Conservation (phyloP, 257 asterid genomes). For the Cordia subcordata region DNA sequence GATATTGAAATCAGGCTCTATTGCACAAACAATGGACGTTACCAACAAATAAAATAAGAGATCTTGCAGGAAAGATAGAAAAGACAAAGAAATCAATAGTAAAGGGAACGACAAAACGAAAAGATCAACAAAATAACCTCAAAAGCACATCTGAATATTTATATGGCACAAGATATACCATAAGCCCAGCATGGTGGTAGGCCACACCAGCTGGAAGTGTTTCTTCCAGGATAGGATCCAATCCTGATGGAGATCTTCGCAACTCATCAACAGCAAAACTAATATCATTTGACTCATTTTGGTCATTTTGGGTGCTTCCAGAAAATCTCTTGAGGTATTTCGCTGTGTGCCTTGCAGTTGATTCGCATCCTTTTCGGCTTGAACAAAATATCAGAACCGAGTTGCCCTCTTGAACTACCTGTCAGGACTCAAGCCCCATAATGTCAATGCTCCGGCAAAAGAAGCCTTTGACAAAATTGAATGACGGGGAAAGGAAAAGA, state of each 20-base stretch:
- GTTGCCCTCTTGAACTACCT: constrained; percentile 99
- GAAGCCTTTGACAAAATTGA: too few species aligned
- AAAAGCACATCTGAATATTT: not conserved
- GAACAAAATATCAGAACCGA: constrained; percentile 95
- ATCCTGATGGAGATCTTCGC: constrained; percentile 90
- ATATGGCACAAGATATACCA: constrained; percentile 36
- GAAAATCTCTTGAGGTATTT: constrained; percentile 64
- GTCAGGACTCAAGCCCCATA: constrained; percentile 2
- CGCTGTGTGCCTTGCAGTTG: constrained; percentile 91
- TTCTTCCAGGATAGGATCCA: constrained; percentile 89
- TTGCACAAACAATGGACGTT: too few species aligned
- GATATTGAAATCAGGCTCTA: too few species aligned
- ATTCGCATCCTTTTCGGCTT: constrained; percentile 96
- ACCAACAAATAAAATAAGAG: too few species aligned
- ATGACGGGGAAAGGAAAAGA: not conserved
- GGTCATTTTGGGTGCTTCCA: constrained; percentile 38
- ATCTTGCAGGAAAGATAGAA: too few species aligned
- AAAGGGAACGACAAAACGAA: not conserved
- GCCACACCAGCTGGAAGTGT: constrained; percentile 97
- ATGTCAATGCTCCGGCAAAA: too few species aligned
- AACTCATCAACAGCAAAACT: constrained; percentile 70
- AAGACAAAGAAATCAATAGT: too few species aligned
- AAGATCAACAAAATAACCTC: not conserved
- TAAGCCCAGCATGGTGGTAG: constrained; percentile 98
- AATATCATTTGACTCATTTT: constrained; percentile 51